Base-by-base conservation (phyloP, 78 protist species). In the Dictyostelium purpureum region DNA sequence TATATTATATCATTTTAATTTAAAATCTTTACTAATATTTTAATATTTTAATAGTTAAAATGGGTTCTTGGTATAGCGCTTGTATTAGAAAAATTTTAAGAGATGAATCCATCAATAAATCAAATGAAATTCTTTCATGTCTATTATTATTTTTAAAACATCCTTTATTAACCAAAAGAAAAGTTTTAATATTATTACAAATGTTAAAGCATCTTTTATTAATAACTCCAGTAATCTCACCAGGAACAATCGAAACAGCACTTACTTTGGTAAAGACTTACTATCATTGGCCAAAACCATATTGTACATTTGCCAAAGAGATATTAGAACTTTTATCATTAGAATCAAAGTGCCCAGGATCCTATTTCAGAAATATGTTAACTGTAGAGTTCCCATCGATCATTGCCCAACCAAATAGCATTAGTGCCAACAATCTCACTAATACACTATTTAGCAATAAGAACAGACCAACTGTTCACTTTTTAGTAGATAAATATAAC, bases 191-290 rank as follows among this genome's bases (percentile, higher is more conserved):
- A 37, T 85, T 85, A 28, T 35, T 85, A 21, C 92, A 85, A 57
- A 85, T 85, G 92, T 45, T 85, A 28, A 85, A 85, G n/a, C 92
- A 85, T 69, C 59, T 59, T 61, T 40, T 85, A 4, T 35, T 85
- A 31, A 76, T 85, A 4, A 37, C 79, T 43, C 92, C 92, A 5
- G 59, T 54, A 0, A 18, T 85, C 14, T 40, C 92, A 59, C 51
- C 49, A 14, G 28, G 63, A 21, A 45, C 71, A 0, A 12, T 85
- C 19, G 18, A 24, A 14, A 18, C 73, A 14, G 80, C 92, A 19
- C 10, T 73, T 6, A 45, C 92, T 6, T 73, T 85, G 5, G 75
- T 85, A 7, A 85, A 85, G 45, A 56, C 80, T 6, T 85, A 73
- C 24, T 85, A 59, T 38, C 14, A 73, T 7, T 85, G 73, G 82